Conservation (phyloP, 176 grass and related monocot species). For the Aegilops longissima region DNA sequence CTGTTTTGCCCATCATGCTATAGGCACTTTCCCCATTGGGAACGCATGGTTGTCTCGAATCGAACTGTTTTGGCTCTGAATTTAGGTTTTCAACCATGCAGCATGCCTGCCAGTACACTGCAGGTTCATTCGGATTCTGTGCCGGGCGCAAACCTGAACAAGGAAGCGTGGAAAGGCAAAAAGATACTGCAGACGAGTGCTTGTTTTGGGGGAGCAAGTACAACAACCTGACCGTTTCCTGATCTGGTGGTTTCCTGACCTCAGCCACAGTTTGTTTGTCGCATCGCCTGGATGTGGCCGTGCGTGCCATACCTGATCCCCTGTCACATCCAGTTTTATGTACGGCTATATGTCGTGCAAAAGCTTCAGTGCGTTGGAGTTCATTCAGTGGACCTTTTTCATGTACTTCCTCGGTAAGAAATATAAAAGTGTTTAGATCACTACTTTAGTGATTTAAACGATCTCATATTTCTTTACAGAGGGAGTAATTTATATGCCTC, state of each 20-base stretch:
- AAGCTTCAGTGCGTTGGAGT: neutral
- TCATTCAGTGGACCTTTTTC: too few species aligned
- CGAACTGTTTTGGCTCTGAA: neutral
- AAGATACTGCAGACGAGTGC: neutral
- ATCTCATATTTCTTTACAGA: too few species aligned
- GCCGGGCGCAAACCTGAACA: neutral
- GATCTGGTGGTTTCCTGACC: neutral
- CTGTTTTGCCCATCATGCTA: neutral
- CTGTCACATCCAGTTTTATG: neutral
- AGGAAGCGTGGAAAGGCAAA: conserved; percentile 3
- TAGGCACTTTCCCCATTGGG: neutral
- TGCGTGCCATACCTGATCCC: neutral
- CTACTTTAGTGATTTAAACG: too few species aligned
- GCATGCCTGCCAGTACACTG: neutral
- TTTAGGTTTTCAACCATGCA: neutral
- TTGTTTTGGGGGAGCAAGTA: conserved; percentile 20
- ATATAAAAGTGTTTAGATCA: too few species aligned
- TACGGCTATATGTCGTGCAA: neutral
- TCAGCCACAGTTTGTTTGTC: conserved; percentile 5
- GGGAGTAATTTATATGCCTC: neutral
- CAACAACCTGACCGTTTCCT: conserved; percentile 16
- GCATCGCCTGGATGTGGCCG: neutral
- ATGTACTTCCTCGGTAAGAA: too few species aligned
- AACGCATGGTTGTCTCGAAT: neutral
- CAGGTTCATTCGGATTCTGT: neutral